Conservation (phyloP, 1,139 yeast genomes). For the Saccharomycopsis phalli region DNA sequence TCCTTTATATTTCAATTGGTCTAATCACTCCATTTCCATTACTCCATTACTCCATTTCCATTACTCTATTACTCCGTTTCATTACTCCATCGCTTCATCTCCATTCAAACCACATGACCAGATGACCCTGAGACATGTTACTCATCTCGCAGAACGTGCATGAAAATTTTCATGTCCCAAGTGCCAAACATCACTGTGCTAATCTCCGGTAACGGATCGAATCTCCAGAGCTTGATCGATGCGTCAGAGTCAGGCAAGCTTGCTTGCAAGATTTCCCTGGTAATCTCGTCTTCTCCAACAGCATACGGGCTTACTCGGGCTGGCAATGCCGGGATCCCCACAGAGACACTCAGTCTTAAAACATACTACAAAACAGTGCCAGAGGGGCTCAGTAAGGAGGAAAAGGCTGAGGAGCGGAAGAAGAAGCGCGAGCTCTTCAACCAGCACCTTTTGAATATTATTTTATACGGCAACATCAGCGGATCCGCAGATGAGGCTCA, state of each 20-base stretch:
- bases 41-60: no score
- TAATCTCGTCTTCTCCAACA: slow-evolving; percentile 70
- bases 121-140: no score
- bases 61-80: no score
- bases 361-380: slow-evolving; percentile 68
- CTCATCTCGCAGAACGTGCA: no score
- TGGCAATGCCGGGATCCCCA: slow-evolving; percentile 52
- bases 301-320: slow-evolving; percentile 89
- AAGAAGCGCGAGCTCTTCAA: slow-evolving; percentile 65
- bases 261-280: slow-evolving; percentile 56
- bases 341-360: slow-evolving; percentile 62
- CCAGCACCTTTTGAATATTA: slow-evolving; percentile 60
- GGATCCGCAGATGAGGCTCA: slow-evolving; percentile 28
- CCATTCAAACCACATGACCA: no score
- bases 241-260: slow-evolving; percentile 41
- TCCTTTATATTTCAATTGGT: no score
- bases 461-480: slow-evolving; percentile 40
- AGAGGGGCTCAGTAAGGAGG: slow-evolving; percentile 38
- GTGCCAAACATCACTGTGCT: slow-evolving; percentile 52
- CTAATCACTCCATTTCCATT: no score
- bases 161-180: no score
- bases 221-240: slow-evolving; percentile 87
- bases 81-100: no score
- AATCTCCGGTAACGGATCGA: slow-evolving; percentile 92
- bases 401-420: slow-evolving; percentile 41